Evolutionary conservation across 495 filamentous ascomycete species (phyloP).

Genomic region (Penicillium paxilli): DNA sequence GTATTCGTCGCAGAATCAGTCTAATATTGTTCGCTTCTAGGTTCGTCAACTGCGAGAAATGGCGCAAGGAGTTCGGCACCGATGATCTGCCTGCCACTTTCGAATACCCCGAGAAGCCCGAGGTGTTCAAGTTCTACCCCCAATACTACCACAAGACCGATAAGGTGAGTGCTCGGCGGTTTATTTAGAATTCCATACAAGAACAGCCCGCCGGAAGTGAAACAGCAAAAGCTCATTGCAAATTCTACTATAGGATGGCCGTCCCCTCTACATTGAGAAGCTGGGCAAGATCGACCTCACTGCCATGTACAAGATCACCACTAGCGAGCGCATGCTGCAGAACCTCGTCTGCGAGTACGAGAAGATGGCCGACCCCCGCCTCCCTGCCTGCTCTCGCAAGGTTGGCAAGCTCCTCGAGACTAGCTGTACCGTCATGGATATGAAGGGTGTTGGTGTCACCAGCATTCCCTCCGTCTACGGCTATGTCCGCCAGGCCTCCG

Average conservation of each 20-base stretch:
- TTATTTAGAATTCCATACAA: neutral
- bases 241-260: conserved; percentile 68
- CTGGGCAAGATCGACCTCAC: conserved; percentile 88
- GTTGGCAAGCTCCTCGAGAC: conserved; percentile 88
- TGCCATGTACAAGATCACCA: conserved; percentile 92
- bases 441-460: conserved; percentile 86
- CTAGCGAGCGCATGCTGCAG: conserved; percentile 86
- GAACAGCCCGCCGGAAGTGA: neutral
- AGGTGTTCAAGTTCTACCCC: conserved; percentile 91
- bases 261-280: conserved; percentile 96
- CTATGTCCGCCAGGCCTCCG: conserved; percentile 78
- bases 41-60: conserved; percentile 90
- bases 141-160: conserved; percentile 99
- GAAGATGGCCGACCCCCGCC: conserved; percentile 85
- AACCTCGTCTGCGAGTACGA: conserved; percentile 98
- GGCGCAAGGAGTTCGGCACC: conserved; percentile 85
- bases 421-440: conserved; percentile 95
- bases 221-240: neutral
- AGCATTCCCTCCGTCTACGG: conserved; percentile 80
- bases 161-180: conserved; percentile 59
- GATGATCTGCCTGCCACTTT: conserved; percentile 80
- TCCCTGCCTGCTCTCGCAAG: conserved; percentile 95
- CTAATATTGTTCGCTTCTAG: conserved; percentile 42
- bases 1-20: neutral
- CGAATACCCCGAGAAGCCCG: conserved; percentile 82